Conservation (phyloP, 495 filamentous ascomycete species). For the Thermothielavioides terrestris region DNA sequence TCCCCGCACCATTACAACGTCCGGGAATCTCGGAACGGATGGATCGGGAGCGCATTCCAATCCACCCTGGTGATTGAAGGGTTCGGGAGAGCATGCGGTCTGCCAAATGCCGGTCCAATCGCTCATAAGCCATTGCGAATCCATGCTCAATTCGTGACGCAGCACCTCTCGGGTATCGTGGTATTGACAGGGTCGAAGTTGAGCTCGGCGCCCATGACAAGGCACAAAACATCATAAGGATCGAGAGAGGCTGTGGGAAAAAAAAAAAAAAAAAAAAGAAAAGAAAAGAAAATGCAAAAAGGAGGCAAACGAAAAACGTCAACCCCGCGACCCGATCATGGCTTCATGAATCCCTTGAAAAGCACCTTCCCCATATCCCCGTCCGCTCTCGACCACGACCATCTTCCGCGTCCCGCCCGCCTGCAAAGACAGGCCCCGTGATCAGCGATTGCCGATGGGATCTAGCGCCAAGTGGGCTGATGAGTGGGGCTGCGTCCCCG, state of each 20-base stretch:
- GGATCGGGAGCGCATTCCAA: too few relatives aligned
- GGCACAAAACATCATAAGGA: background rate
- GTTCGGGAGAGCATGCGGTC: too few relatives aligned
- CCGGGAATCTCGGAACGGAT: too few relatives aligned
- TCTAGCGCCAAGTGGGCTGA: too few relatives aligned
- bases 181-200: constrained; percentile 2
- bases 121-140: too few relatives aligned
- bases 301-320: background rate
- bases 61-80: too few relatives aligned
- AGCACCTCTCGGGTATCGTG: constrained; percentile 8
- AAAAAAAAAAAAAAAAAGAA: background rate
- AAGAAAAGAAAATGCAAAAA: background rate
- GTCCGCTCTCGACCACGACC: background rate
- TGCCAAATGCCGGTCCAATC: too few relatives aligned
- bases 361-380: background rate
- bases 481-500: too few relatives aligned
- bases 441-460: too few relatives aligned
- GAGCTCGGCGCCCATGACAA: background rate
- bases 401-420: background rate
- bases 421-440: too few relatives aligned
- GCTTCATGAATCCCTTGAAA: background rate
- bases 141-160: constrained; percentile 2
- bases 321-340: background rate
- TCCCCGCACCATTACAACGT: too few relatives aligned
- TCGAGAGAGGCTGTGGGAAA: background rate